phyloP scores from a whole-genome alignment of 345 rosid genomes.

The Eucalyptus rudis region DNA sequence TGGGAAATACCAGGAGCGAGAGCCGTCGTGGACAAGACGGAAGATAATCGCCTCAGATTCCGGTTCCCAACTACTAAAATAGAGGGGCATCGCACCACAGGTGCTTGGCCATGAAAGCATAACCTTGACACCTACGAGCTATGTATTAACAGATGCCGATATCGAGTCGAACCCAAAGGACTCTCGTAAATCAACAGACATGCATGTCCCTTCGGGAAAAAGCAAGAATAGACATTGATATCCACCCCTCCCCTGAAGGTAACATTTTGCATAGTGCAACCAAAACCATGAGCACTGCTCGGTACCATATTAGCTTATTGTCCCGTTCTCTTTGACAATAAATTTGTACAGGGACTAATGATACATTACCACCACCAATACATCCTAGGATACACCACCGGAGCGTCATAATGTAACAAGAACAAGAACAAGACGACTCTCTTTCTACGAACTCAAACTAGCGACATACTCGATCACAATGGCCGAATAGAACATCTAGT shows the following conservation, averaged over 20 bases:
- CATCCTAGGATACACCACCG: not conserved
- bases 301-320: not conserved
- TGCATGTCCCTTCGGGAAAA: not conserved
- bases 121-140: not conserved
- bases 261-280: not conserved
- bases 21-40: not conserved
- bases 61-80: not conserved
- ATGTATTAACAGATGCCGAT: not conserved
- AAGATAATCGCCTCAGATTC: not conserved
- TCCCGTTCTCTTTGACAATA: not conserved
- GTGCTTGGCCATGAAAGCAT: not conserved
- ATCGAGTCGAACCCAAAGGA: not conserved
- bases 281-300: not conserved
- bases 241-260: not conserved
- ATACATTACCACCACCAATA: not conserved
- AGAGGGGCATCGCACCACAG: not conserved
- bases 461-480: not conserved
- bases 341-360: not conserved
- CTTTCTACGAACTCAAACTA: not conserved
- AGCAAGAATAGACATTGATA: not conserved
- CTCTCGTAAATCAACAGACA: not conserved
- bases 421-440: not conserved
- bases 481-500: not conserved
- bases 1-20: not conserved
- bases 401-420: not conserved